A percentile compares a stretch with the other conserved stretches of the same genome.
These are phyloP conservation scores for Myxozyma neglecta DNA, from an alignment of 805 yeast species.

Conservation along the genomic window DNA sequence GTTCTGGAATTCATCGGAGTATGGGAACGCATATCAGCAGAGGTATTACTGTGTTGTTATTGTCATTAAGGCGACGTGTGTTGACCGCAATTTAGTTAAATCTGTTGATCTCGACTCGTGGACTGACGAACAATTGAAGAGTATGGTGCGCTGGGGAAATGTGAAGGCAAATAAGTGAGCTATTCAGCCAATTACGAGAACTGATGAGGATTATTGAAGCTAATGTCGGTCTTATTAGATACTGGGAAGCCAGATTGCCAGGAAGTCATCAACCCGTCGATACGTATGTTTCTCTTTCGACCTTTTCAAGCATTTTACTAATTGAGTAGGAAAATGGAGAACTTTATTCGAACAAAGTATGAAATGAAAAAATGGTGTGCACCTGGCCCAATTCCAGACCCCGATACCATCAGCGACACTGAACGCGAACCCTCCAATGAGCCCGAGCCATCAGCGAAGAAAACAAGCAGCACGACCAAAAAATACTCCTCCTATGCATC, in stretches of 20 bases:
- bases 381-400: constrained; percentile 56
- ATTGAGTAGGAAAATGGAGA: constrained; percentile 64
- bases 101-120: constrained; percentile 94
- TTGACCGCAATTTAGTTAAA: constrained; percentile 52
- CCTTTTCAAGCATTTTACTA: not conserved
- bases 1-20: constrained; percentile 93
- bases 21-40: constrained; percentile 94
- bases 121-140: constrained; percentile 87
- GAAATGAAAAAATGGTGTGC: constrained; percentile 86
- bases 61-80: not conserved
- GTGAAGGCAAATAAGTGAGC: constrained; percentile 59
- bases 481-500: constrained; percentile 16
- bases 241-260: constrained; percentile 83
- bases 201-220: not conserved
- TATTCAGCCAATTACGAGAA: not conserved
- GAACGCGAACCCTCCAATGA: constrained; percentile 17
- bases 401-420: constrained; percentile 39
- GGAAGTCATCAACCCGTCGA: constrained; percentile 73
- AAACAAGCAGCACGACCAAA: constrained; percentile 8
- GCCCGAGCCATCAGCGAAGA: constrained; percentile 3
- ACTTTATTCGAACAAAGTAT: constrained; percentile 88
- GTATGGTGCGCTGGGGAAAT: constrained; percentile 87
- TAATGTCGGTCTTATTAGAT: constrained; percentile 34
- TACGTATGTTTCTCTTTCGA: constrained; percentile 32
- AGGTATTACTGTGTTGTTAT: constrained; percentile 30